Percentiles rank a stretch among this genome's conserved stretches.
Evolutionary conservation across 768 basidiomycete genomes (phyloP).

Genomic region (Serendipita sp.): DNA sequence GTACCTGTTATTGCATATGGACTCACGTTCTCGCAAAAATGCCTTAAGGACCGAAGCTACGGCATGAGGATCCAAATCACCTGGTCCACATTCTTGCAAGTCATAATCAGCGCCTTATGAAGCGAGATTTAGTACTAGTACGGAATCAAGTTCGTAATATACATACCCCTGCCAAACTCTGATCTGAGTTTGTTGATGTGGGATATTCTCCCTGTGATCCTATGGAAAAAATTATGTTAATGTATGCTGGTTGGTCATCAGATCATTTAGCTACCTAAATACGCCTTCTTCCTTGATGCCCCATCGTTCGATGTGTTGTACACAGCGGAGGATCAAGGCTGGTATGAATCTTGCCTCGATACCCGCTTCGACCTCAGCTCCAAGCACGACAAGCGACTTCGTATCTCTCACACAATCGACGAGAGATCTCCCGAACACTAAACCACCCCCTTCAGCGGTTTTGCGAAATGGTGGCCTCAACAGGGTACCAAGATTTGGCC

Average conservation of each 20-base stretch:
- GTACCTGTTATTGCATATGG: not conserved
- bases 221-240: slow-evolving; percentile 20
- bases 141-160: not conserved
- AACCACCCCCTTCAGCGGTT: slow-evolving; percentile 21
- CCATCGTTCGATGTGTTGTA: slow-evolving; percentile 68
- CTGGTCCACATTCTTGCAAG: slow-evolving; percentile 57
- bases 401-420: slow-evolving; percentile 40
- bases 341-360: slow-evolving; percentile 27
- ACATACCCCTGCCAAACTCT: slow-evolving; percentile 66
- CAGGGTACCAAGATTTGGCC: slow-evolving; percentile 37
- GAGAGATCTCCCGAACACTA: slow-evolving; percentile 55
- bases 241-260: too few relatives aligned
- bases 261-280: slow-evolving; percentile 38
- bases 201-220: slow-evolving; percentile 68
- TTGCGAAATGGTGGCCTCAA: slow-evolving; percentile 37
- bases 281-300: slow-evolving; percentile 75
- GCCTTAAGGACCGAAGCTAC: slow-evolving; percentile 88
- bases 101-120: slow-evolving; percentile 67
- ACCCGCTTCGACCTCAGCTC: slow-evolving; percentile 4
- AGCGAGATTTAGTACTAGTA: too few relatives aligned
- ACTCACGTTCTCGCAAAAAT: slow-evolving; percentile 80
- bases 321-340: slow-evolving; percentile 64
- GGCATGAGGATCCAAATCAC: slow-evolving; percentile 86
- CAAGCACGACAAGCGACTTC: not conserved
- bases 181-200: slow-evolving; percentile 58